Percentiles rank a stretch among this genome's conserved stretches.
Conservation (phyloP, 2,329 filamentous ascomycete species). For the Bisporella sp. region DNA sequence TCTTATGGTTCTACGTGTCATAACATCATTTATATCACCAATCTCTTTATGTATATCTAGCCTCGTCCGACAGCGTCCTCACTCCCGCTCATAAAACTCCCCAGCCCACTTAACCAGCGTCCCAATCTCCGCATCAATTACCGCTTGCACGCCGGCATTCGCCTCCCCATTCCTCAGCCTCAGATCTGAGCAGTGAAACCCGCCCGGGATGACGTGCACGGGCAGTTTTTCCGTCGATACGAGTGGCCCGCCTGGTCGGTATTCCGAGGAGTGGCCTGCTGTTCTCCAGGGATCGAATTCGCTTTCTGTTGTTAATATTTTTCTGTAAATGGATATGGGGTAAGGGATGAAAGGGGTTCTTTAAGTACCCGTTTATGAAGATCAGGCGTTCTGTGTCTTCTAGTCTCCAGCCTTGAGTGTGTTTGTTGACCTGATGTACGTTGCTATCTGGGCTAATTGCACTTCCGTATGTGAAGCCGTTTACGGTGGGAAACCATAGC, state of each 20-base stretch:
- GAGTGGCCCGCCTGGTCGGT: conserved; percentile 48
- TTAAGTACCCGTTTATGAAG: conserved; percentile 43
- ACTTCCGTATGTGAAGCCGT: conserved; percentile 41
- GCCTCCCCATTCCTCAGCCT: conserved; percentile 36
- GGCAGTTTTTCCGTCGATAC: conserved; percentile 39
- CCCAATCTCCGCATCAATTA: conserved; percentile 41
- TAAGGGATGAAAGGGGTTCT: conserved; percentile 12
- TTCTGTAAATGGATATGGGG: neutral
- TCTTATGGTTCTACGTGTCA: too few species aligned
- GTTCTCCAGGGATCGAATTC: conserved; percentile 54
- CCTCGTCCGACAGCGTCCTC: neutral
- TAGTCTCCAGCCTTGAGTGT: conserved; percentile 48
- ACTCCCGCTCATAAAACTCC: conserved; percentile 29
- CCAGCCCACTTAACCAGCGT: conserved; percentile 47
- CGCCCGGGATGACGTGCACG: conserved; percentile 44
- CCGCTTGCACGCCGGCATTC: conserved; percentile 39
- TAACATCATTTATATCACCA: too few species aligned
- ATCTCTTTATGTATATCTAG: too few species aligned
- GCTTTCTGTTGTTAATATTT: conserved; percentile 1
- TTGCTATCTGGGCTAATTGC: conserved; percentile 36
- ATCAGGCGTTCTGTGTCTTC: conserved; percentile 46
- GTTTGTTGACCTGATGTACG: conserved; percentile 40
- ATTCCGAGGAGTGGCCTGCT: conserved; percentile 43
- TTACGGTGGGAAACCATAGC: conserved; percentile 45
- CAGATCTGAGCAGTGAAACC: conserved; percentile 50